A percentile compares a stretch with the other conserved stretches of the same genome.
phyloP scores from a whole-genome alignment of 257 asterid species.

The Solanum sitiens region DNA sequence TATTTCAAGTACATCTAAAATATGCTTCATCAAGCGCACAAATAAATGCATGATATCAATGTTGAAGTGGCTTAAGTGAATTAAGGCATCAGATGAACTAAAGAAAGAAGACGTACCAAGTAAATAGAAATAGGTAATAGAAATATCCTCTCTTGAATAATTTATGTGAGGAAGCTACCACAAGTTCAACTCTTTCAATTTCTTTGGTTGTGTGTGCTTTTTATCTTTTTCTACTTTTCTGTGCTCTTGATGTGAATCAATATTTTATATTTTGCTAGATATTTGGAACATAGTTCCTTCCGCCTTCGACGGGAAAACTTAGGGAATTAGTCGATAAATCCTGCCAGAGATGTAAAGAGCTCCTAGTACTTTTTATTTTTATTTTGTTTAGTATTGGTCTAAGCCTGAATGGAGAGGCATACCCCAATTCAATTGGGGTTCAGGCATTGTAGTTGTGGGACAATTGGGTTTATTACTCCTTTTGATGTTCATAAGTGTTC shows the following conservation, averaged over 20 bases:
- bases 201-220: not conserved
- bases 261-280: not conserved
- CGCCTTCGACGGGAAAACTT: not conserved
- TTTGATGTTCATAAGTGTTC: not conserved
- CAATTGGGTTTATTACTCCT: slow-evolving; percentile 4
- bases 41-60: not conserved
- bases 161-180: not conserved
- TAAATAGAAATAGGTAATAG: not conserved
- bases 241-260: not conserved
- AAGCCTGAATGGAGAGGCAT: not conserved
- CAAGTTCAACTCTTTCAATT: not conserved
- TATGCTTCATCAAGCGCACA: not conserved
- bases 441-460: not conserved
- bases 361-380: not conserved
- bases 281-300: not conserved
- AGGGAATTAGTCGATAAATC: not conserved
- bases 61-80: not conserved
- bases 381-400: not conserved
- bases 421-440: not conserved
- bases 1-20: not conserved
- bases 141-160: not conserved
- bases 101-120: not conserved
- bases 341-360: not conserved
- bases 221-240: not conserved
- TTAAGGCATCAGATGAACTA: not conserved